Conservation (phyloP, 1,284 basidiomycete genomes). For the Ganoderma lingzhi region DNA sequence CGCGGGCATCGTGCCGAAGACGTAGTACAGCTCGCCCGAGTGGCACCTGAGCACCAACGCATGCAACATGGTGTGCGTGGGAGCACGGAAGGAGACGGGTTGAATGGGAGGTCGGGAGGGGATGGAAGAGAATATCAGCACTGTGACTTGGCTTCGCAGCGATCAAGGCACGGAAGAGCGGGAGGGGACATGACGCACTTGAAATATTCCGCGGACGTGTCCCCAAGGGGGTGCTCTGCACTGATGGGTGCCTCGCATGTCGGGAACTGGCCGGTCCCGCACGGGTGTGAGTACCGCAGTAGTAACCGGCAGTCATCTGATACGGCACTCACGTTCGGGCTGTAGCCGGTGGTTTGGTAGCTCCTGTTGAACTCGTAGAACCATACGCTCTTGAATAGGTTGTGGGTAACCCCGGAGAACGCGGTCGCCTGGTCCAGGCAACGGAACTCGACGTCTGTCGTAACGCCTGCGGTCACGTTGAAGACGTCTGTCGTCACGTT, state of each 20-base stretch:
- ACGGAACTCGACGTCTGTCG: conserved; percentile 48
- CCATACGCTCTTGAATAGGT: conserved; percentile 45
- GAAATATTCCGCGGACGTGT: conserved; percentile 44
- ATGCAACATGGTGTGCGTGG: not conserved
- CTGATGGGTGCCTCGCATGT: conserved; percentile 47
- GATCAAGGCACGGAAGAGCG: not conserved
- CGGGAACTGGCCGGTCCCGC: conserved; percentile 31
- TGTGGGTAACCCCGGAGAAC: conserved; percentile 42
- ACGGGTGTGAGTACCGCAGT: not conserved
- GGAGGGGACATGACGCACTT: conserved; percentile 34
- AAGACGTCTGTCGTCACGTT: conserved; percentile 45
- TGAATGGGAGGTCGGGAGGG: not conserved
- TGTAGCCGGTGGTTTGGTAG: conserved; percentile 46
- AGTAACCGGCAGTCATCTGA: not conserved
- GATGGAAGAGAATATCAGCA: not conserved
- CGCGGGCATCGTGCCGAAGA: conserved; percentile 46
- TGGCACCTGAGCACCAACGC: conserved; percentile 41
- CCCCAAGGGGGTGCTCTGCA: conserved; percentile 44
- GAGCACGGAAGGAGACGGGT: not conserved
- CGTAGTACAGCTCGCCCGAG: conserved; percentile 50
- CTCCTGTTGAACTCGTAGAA: conserved; percentile 50
- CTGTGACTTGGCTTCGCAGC: not conserved
- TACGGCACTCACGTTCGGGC: conserved; percentile 39
- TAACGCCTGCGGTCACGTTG: conserved; percentile 46
- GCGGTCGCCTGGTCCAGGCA: conserved; percentile 51